phyloP scores from a whole-genome alignment of 129 eudicot species.

The Tagetes erecta region DNA sequence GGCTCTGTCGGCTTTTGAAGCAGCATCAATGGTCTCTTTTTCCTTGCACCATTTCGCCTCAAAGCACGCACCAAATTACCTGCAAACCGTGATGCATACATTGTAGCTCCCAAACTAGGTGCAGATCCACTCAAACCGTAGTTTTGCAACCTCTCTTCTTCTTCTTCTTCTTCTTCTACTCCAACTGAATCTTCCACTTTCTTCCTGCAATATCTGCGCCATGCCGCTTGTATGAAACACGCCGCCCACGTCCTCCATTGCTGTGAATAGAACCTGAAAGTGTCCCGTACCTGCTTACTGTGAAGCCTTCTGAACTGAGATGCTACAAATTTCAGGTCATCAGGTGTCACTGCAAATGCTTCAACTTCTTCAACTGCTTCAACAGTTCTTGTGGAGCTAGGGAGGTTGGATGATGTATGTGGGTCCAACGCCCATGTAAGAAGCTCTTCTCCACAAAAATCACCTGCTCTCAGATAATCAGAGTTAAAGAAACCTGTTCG shows the following conservation, averaged over 20 bases:
- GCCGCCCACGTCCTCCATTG: constrained; percentile 99
- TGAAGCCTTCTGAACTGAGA: constrained; percentile 91
- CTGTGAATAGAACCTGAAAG: constrained; percentile 87
- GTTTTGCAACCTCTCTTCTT: constrained; percentile 72
- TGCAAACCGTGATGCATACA: constrained; percentile 88
- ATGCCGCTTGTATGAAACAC: constrained; percentile 94
- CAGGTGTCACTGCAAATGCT: constrained; percentile 80
- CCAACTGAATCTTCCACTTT: constrained; percentile 70
- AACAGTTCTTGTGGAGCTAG: constrained; percentile 86
- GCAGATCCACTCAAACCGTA: constrained; percentile 57
- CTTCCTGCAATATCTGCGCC: constrained; percentile 76
- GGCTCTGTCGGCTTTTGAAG: constrained; percentile 98
- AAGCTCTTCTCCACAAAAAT: constrained; percentile 98
- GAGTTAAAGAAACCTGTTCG: constrained; percentile 90
- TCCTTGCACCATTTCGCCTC: constrained; percentile 62
- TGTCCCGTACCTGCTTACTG: constrained; percentile 90
- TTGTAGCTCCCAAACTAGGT: constrained; percentile 81
- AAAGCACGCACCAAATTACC: constrained; percentile 75
- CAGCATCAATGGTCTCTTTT: constrained; percentile 64
- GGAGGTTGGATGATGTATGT: constrained; percentile 78
- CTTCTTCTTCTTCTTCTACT: constrained; percentile 76
- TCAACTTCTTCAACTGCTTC: constrained; percentile 86
- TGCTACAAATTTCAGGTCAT: constrained; percentile 87
- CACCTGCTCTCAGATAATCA: constrained; percentile 68
- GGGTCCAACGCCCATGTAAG: constrained; percentile 98